phyloP scores from a whole-genome alignment of 2,329 filamentous ascomycete species.

The Fusarium mexicanum region DNA sequence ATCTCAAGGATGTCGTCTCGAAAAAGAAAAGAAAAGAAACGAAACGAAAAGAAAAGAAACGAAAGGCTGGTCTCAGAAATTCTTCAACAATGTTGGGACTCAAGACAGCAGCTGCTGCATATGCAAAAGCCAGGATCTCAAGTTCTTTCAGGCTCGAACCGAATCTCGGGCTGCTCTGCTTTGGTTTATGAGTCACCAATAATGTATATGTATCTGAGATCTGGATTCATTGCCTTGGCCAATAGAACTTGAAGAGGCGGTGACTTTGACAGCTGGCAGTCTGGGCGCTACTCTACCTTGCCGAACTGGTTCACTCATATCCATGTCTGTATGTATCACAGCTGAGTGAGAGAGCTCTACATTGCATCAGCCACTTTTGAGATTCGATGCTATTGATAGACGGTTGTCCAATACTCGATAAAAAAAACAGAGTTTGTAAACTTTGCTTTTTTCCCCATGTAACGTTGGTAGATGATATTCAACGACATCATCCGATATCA shows the following conservation, averaged over 20 bases:
- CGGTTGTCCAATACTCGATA: background rate
- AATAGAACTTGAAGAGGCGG: conserved; percentile 20
- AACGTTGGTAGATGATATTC: background rate
- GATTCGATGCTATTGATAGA: background rate
- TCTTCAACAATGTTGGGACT: conserved; percentile 7
- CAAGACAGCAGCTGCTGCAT: conserved; percentile 2
- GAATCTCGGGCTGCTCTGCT: conserved; percentile 6
- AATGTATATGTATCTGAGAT: conserved; percentile 1
- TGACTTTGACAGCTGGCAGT: conserved; percentile 36
- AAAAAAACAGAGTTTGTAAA: no score
- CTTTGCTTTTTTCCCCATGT: background rate
- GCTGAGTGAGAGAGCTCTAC: background rate
- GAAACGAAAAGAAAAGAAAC: background rate
- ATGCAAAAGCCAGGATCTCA: conserved; percentile 2
- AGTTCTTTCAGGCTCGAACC: conserved; percentile 7
- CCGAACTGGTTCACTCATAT: conserved; percentile 20
- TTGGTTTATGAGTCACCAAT: conserved; percentile 26
- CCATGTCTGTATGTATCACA: background rate
- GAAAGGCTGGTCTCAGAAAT: conserved; percentile 4
- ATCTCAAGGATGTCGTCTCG: background rate
- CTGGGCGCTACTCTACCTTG: conserved; percentile 18
- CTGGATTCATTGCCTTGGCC: conserved; percentile 8
- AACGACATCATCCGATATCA: background rate
- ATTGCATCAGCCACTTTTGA: conserved; percentile 15
- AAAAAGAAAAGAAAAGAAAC: background rate